Percentiles rank a stretch among this genome's conserved stretches.
Evolutionary conservation across 345 rosid genomes (phyloP).

Genomic region (Syzygium grande): DNA sequence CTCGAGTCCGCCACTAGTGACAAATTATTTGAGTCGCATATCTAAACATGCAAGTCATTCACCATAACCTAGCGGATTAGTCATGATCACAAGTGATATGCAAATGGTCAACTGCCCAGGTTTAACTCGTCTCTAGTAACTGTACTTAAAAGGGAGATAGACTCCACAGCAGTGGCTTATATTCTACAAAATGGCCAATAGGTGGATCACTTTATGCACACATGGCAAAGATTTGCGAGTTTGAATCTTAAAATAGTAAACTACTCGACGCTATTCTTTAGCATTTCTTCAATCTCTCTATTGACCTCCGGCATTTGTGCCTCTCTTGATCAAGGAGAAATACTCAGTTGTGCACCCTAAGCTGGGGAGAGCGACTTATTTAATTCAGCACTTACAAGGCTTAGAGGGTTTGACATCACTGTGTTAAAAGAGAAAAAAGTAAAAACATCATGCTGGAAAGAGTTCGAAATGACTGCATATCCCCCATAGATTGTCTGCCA

Average conservation of each 20-base stretch:
- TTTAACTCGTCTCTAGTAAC: background rate
- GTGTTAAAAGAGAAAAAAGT: background rate
- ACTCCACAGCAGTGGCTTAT: background rate
- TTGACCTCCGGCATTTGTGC: background rate
- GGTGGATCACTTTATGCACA: background rate
- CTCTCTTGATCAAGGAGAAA: background rate
- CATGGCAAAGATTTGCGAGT: background rate
- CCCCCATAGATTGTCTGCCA: background rate
- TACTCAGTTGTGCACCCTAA: background rate
- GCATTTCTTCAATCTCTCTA: background rate
- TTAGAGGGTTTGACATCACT: background rate
- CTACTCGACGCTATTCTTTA: background rate
- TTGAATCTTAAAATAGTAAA: background rate
- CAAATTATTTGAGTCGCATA: background rate
- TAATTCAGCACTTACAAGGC: background rate
- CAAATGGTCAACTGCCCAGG: background rate
- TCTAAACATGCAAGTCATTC: background rate
- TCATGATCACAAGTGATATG: background rate
- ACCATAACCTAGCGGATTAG: background rate
- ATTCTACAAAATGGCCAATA: background rate
- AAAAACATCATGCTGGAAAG: background rate
- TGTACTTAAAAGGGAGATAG: background rate
- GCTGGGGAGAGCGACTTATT: background rate
- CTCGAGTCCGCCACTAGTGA: background rate
- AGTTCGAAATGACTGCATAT: background rate